These are phyloP conservation scores for Penicillium lagena DNA, from an alignment of 495 filamentous ascomycete genomes.

Conservation along the genomic window DNA sequence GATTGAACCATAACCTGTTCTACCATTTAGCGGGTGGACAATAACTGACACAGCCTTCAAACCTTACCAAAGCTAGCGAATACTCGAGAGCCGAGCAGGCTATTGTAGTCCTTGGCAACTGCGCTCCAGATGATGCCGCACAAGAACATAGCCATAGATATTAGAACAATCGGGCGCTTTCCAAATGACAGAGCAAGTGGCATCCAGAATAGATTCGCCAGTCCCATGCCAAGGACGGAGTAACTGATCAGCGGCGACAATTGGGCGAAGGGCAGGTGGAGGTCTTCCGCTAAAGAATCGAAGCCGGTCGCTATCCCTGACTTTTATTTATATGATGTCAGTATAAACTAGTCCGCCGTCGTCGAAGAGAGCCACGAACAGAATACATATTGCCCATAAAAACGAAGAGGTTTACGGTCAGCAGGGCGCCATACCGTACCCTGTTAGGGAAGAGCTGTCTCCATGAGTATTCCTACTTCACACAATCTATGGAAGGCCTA, in stretches of 20 bases:
- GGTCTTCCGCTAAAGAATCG: constrained; percentile 21
- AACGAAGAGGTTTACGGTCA: constrained; percentile 29
- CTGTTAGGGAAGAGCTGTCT: constrained; percentile 17
- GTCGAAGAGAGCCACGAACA: constrained; percentile 5
- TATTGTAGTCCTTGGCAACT: constrained; percentile 22
- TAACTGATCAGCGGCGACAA: constrained; percentile 26
- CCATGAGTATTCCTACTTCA: background rate
- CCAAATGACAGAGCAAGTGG: constrained; percentile 44
- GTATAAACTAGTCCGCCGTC: background rate
- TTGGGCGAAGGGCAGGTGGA: constrained; percentile 15
- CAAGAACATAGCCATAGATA: constrained; percentile 33
- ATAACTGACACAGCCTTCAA: background rate
- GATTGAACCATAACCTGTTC: constrained; percentile 21
- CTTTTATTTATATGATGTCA: constrained; percentile 3
- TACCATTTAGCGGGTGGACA: background rate
- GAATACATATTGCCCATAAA: constrained; percentile 37
- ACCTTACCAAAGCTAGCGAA: constrained; percentile 26
- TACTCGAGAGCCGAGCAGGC: constrained; percentile 20
- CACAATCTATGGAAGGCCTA: background rate
- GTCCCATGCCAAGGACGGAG: constrained; percentile 29
- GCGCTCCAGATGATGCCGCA: constrained; percentile 29
- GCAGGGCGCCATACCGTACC: constrained; percentile 26
- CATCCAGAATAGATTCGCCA: constrained; percentile 42
- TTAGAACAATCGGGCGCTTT: constrained; percentile 35
- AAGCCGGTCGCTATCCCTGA: constrained; percentile 31